Conservation (phyloP, 2,329 filamentous ascomycete genomes). For the Ceratocystis harringtonii region DNA sequence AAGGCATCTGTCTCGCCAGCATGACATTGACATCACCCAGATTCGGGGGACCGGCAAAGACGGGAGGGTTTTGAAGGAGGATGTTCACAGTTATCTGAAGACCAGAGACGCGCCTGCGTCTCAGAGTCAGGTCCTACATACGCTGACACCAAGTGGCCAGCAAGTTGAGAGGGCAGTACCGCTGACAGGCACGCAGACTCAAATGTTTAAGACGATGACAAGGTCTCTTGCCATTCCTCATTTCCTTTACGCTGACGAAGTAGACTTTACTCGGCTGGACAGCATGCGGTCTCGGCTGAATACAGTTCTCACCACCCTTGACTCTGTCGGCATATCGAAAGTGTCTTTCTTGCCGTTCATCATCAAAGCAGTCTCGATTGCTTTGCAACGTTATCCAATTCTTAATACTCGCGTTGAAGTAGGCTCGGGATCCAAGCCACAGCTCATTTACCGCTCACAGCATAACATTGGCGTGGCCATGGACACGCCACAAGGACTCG, state of each 20-base stretch:
- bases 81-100: conserved; percentile 60
- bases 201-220: conserved; percentile 98
- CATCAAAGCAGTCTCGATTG: conserved; percentile 83
- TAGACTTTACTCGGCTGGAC: conserved; percentile 65
- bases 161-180: conserved; percentile 54
- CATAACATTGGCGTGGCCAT: conserved; percentile 96
- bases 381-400: conserved; percentile 65
- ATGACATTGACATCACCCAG: conserved; percentile 61
- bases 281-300: conserved; percentile 63
- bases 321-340: conserved; percentile 40
- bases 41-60: conserved; percentile 78
- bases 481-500: conserved; percentile 74
- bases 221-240: conserved; percentile 80
- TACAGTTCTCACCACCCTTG: conserved; percentile 33
- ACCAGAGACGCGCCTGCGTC: conserved; percentile 26
- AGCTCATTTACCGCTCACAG: conserved; percentile 60
- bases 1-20: conserved; percentile 68
- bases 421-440: conserved; percentile 45
- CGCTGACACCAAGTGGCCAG: conserved; percentile 26
- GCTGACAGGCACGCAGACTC: conserved; percentile 65
- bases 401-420: conserved; percentile 74
- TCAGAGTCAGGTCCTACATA: conserved; percentile 20
- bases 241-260: conserved; percentile 84
- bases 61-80: conserved; percentile 82
- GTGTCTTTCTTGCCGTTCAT: conserved; percentile 88